These are phyloP conservation scores for Pyronema domesticum DNA, from an alignment of 495 filamentous ascomycete genomes.

Conservation along the genomic window DNA sequence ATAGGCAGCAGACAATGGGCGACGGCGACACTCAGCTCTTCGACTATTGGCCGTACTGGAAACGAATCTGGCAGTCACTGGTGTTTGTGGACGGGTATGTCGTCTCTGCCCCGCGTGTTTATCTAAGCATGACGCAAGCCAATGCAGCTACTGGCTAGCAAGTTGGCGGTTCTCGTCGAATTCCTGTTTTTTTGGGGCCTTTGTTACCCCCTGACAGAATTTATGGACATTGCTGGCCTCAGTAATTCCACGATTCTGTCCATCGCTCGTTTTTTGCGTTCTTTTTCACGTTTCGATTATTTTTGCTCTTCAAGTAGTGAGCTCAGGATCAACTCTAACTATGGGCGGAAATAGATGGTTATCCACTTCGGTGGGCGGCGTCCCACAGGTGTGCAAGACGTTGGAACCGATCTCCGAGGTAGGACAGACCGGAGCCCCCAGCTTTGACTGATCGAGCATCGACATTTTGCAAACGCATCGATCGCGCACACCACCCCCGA, in stretches of 20 bases:
- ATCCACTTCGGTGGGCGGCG: slow-evolving; percentile 1
- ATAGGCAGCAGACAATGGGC: neutral
- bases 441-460: neutral
- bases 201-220: neutral
- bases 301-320: neutral
- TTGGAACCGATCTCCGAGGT: slow-evolving; percentile 3
- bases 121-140: slow-evolving; percentile 6
- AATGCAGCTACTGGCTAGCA: slow-evolving; percentile 1
- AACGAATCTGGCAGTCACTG: slow-evolving; percentile 17
- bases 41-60: neutral
- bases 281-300: neutral
- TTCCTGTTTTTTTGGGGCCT: slow-evolving; percentile 3
- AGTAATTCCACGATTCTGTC: neutral
- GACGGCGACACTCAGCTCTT: neutral
- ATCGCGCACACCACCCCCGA: neutral
- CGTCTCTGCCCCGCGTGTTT: neutral
- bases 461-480: neutral
- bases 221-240: neutral
- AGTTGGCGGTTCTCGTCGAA: slow-evolving; percentile 2
- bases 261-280: neutral
- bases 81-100: slow-evolving; percentile 21
- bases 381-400: neutral
- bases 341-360: slow-evolving; percentile 4
- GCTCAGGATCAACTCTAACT: neutral
- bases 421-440: slow-evolving; percentile 2